These are phyloP conservation scores for Periconia sp. DNA, from an alignment of 2,329 filamentous ascomycete species.

Conservation along the genomic window DNA sequence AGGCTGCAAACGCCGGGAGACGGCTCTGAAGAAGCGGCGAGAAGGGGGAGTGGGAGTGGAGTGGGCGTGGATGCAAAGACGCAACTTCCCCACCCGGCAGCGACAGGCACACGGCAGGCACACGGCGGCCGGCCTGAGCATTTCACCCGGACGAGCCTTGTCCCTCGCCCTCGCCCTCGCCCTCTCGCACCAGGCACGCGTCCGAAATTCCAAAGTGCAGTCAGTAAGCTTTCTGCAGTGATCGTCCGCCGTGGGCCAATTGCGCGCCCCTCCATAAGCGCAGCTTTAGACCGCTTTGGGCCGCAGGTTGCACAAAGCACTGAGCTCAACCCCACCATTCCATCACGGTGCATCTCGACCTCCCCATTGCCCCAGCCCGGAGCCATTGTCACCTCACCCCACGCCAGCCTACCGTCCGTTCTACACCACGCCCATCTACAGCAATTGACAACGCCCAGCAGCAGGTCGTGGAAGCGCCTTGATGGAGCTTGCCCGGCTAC, in stretches of 20 bases:
- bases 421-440: conserved; percentile 14
- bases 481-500: conserved; percentile 62
- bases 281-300: conserved; percentile 27
- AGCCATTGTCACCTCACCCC: conserved; percentile 34
- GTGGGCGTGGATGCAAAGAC: no score
- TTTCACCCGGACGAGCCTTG: neutral
- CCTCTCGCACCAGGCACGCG: conserved; percentile 19
- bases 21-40: no score
- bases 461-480: conserved; percentile 45
- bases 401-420: conserved; percentile 12
- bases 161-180: no score
- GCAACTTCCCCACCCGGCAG: no score
- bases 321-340: conserved; percentile 44
- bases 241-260: conserved; percentile 32
- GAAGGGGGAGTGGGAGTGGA: no score
- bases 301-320: conserved; percentile 28
- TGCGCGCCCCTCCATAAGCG: conserved; percentile 10
- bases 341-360: conserved; percentile 35
- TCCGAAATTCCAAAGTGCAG: conserved; percentile 16
- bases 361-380: conserved; percentile 22
- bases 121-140: no score
- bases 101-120: no score
- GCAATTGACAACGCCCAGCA: conserved; percentile 15
- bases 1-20: no score
- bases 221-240: conserved; percentile 22